These are phyloP conservation scores for Picea sitchensis DNA, from an alignment of 75 land plant genomes.

Conservation along the genomic window DNA sequence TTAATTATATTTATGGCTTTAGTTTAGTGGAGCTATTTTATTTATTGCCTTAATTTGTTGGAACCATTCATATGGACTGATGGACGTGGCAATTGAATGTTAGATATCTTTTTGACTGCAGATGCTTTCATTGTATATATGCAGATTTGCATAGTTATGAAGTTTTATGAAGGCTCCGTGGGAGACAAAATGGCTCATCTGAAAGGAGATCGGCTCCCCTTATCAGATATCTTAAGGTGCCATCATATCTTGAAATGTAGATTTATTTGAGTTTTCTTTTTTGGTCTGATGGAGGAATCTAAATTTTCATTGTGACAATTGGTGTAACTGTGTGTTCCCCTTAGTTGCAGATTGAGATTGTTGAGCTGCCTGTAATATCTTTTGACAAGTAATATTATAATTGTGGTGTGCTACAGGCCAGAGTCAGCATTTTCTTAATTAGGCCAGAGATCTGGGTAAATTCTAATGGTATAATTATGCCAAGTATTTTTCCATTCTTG, in stretches of 20 bases:
- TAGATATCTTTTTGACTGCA: neutral
- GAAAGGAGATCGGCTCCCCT: conserved; percentile 63
- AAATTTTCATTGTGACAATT: neutral
- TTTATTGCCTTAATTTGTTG: neutral
- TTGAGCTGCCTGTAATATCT: neutral
- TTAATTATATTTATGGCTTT: neutral
- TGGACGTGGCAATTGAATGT: neutral
- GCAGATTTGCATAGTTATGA: conserved; percentile 88
- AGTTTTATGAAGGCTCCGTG: conserved; percentile 87
- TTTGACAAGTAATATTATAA: neutral
- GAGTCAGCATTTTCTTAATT: neutral
- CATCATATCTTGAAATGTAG: neutral
- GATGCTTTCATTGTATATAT: neutral
- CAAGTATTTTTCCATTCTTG: neutral
- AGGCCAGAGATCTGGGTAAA: neutral
- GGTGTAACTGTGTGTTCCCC: neutral
- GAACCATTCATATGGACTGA: neutral
- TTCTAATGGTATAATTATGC: neutral
- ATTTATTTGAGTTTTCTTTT: neutral
- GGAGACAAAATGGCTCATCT: conserved; percentile 86
- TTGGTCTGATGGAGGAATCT: neutral
- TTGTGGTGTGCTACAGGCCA: neutral
- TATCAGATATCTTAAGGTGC: conserved; percentile 82
- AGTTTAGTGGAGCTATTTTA: neutral
- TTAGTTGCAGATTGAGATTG: neutral